Percentiles rank a stretch among this genome's conserved stretches.
phyloP scores from a whole-genome alignment of 345 rosid species.

The Nasturtium officinale region DNA sequence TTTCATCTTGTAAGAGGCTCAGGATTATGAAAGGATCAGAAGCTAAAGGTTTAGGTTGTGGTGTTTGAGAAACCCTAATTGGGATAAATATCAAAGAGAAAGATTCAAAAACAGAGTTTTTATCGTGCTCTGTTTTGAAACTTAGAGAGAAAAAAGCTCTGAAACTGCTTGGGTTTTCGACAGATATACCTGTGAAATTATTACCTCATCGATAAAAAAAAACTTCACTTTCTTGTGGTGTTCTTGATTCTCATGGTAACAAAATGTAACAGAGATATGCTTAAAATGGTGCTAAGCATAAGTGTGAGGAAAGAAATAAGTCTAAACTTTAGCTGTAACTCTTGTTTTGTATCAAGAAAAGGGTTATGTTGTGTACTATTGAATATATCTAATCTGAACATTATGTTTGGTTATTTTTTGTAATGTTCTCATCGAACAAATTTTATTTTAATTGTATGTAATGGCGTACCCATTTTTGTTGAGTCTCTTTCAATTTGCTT shows the following conservation, averaged over 20 bases:
- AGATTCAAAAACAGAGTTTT: slow-evolving; percentile 29
- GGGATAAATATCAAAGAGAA: slow-evolving; percentile 26
- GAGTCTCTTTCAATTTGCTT: background rate
- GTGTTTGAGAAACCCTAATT: slow-evolving; percentile 43
- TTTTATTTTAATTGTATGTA: slow-evolving; percentile 5
- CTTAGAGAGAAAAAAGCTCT: slow-evolving; percentile 1
- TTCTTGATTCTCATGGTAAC: slow-evolving; percentile 35
- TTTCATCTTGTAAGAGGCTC: slow-evolving; percentile 79
- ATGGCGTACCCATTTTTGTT: background rate
- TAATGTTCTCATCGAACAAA: slow-evolving; percentile 10
- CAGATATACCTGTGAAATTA: slow-evolving; percentile 9
- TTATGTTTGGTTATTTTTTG: background rate
- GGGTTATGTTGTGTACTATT: slow-evolving; percentile 15
- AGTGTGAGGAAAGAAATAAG: slow-evolving; percentile 27
- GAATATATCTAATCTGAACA: slow-evolving; percentile 19
- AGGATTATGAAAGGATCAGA: slow-evolving; percentile 95
- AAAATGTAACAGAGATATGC: slow-evolving; percentile 35
- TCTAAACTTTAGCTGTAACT: slow-evolving; percentile 27
- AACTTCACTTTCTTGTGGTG: slow-evolving; percentile 33
- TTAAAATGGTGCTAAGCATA: slow-evolving; percentile 38
- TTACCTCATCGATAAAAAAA: slow-evolving; percentile 30
- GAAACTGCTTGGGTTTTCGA: slow-evolving; percentile 56
- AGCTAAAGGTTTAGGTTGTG: slow-evolving; percentile 75
- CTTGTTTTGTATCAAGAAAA: slow-evolving; percentile 24
- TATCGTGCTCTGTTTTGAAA: slow-evolving; percentile 20